Base-by-base conservation (phyloP, 495 filamentous ascomycete species). In the Trichocladium antarcticum region DNA sequence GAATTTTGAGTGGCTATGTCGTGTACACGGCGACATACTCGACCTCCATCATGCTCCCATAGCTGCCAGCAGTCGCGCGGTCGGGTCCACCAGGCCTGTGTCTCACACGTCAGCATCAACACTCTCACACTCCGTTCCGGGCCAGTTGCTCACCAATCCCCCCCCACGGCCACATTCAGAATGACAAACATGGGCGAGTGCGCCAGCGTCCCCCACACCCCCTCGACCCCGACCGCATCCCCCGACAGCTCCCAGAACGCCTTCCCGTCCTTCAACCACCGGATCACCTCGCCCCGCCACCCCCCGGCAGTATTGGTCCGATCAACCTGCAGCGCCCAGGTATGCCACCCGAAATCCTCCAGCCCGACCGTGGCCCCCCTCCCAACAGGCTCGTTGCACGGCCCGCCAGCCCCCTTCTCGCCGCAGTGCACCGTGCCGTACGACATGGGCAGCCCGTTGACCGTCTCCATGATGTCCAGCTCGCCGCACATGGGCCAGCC, bases 341-440 rank as follows among this genome's bases (percentile, higher is more conserved):
- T 69, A 50, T 76, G 73, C 59, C 68, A 75, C 14, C 59, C 67
- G 21, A 59, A 52, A 34, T 68, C 56, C 7, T 57, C 41, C 54
- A 76, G 55, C 1, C 44, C 39, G 1, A 65, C 60, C 1, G 57
- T 59, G 22, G 42, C 20, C 8, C 45, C 42, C 12, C 63, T 51
- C 11, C 74, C 74, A 8, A 51, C 34, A 24, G 70, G 67, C 61
- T 76, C 74, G 44, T 69, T 63, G 63, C 74, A 76, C 12, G 66
- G 62, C 2, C 71, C 71, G 42, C 69, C 71, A 9, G 45, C 6
- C 16, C 28, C 6, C 8, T 27, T 21, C 9, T 37, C 35, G 2
- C 73, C 72, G 57, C 73, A 77, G 60, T 77, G 74, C 0, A 68
- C 51, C 11, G 74, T 77, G 19, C 70, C 71, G 52, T 67, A 69